A percentile compares a stretch with the other conserved stretches of the same genome.
These are phyloP conservation scores for Malassezia yamatoensis DNA, from an alignment of 1,284 basidiomycete species.

Conservation along the genomic window DNA sequence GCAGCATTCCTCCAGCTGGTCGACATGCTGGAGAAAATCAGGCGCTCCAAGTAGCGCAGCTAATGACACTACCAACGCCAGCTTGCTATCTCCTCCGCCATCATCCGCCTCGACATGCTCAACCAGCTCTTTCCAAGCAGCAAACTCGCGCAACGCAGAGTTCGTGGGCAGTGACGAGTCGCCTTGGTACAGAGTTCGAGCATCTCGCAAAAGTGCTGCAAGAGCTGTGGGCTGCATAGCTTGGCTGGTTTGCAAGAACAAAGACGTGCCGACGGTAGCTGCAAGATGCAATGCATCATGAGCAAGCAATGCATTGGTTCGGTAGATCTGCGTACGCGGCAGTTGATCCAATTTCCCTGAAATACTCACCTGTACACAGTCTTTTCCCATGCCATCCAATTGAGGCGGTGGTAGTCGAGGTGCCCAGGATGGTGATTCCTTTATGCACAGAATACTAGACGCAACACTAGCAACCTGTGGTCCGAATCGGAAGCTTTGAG, in stretches of 20 bases:
- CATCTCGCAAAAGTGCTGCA: slow-evolving; percentile 30
- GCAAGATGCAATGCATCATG: slow-evolving; percentile 30
- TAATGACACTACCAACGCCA: slow-evolving; percentile 30
- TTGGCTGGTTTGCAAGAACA: slow-evolving; percentile 38
- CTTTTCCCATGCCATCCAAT: slow-evolving; percentile 19
- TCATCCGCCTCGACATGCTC: slow-evolving; percentile 40
- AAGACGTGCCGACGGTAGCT: slow-evolving; percentile 18
- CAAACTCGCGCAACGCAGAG: slow-evolving; percentile 34
- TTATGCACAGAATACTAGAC: slow-evolving; percentile 26
- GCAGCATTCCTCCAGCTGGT: slow-evolving; percentile 26
- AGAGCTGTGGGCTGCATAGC: slow-evolving; percentile 24
- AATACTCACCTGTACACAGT: slow-evolving; percentile 16
- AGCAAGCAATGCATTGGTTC: slow-evolving; percentile 31
- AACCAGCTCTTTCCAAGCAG: slow-evolving; percentile 36
- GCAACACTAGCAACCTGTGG: slow-evolving; percentile 29
- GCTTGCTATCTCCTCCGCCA: slow-evolving; percentile 25
- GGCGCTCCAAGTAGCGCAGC: slow-evolving; percentile 21
- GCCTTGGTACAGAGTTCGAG: slow-evolving; percentile 30
- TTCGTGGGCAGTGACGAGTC: slow-evolving; percentile 19
- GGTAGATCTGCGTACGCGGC: slow-evolving; percentile 33
- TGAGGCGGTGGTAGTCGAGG: slow-evolving; percentile 19
- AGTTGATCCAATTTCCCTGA: neutral
- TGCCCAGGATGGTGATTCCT: slow-evolving; percentile 30
- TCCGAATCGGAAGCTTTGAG: slow-evolving; percentile 40
- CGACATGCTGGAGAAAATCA: slow-evolving; percentile 28